Conservation (phyloP, 257 asterid genomes). For the Thymus mandschuricus region DNA sequence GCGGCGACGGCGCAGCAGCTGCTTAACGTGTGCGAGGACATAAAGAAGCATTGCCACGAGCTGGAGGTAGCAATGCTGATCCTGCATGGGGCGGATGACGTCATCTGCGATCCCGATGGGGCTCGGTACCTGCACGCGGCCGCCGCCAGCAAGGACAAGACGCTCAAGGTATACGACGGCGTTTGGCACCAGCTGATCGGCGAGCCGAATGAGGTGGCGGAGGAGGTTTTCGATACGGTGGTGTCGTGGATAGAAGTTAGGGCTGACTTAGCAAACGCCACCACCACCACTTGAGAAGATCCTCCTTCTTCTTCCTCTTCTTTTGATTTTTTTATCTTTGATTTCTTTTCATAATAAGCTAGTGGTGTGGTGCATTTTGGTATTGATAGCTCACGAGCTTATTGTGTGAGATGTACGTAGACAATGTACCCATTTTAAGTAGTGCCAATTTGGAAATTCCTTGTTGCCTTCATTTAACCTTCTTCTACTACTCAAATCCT, state of each 20-base stretch:
- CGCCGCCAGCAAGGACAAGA: slow-evolving; percentile 68
- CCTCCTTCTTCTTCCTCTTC: too few relatives aligned
- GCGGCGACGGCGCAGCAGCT: slow-evolving; percentile 66
- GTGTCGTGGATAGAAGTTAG: slow-evolving; percentile 67
- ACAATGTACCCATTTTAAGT: neutral
- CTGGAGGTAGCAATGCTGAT: slow-evolving; percentile 66
- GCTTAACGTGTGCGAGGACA: slow-evolving; percentile 52
- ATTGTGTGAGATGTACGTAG: neutral
- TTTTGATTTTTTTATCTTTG: too few relatives aligned
- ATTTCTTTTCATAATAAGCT: neutral
- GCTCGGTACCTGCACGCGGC: slow-evolving; percentile 46
- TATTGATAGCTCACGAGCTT: neutral
- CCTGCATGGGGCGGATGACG: slow-evolving; percentile 74
- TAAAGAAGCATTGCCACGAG: slow-evolving; percentile 46
- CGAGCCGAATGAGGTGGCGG: slow-evolving; percentile 56
- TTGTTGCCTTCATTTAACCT: too few relatives aligned
- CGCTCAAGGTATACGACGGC: slow-evolving; percentile 63
- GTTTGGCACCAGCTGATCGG: slow-evolving; percentile 83
- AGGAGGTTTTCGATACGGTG: slow-evolving; percentile 40
- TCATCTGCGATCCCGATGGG: slow-evolving; percentile 69
- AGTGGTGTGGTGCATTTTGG: neutral
- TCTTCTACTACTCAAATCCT: too few relatives aligned
- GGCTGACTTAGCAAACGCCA: slow-evolving; percentile 33
- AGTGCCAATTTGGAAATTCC: too few relatives aligned
- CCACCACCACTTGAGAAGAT: too few relatives aligned